A percentile compares a stretch with the other conserved stretches of the same genome.
These are phyloP conservation scores for Leccinellum rugosiceps DNA, from an alignment of 768 basidiomycete genomes.

Conservation along the genomic window DNA sequence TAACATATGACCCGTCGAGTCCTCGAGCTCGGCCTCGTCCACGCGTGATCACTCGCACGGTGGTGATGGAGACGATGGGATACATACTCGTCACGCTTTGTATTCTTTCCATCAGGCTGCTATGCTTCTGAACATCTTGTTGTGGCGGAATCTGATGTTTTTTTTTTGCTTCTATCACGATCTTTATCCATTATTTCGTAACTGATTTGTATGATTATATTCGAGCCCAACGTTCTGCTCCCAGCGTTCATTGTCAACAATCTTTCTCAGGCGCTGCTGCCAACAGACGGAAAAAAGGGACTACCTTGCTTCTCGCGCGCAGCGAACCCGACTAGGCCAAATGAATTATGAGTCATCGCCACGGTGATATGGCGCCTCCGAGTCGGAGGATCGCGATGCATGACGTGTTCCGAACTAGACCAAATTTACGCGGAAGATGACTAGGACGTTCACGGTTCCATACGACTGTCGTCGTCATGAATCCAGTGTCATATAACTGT, in stretches of 20 bases:
- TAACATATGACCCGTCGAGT: neutral
- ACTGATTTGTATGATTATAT: neutral
- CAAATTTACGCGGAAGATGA: neutral
- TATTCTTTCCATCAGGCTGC: conserved; percentile 15
- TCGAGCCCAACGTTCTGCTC: neutral
- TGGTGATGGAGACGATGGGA: conserved; percentile 8
- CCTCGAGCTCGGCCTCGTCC: neutral
- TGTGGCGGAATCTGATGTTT: neutral
- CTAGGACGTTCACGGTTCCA: neutral
- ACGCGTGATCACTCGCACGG: conserved; percentile 7
- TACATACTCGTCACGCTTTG: conserved; percentile 13
- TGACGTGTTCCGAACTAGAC: neutral
- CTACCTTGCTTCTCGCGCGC: neutral
- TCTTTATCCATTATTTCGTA: neutral
- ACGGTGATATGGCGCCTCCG: neutral
- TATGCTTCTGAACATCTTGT: conserved; percentile 10
- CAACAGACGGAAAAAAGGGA: neutral
- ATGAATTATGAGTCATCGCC: conserved; percentile 7
- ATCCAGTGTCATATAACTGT: neutral
- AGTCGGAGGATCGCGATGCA: neutral
- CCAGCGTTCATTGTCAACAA: neutral
- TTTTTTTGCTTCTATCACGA: neutral
- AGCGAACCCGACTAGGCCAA: conserved; percentile 1
- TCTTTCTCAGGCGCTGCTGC: too few species aligned
- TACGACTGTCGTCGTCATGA: neutral